phyloP scores from a whole-genome alignment of 169 alveolate genomes.

The Eimeria acervulina region DNA sequence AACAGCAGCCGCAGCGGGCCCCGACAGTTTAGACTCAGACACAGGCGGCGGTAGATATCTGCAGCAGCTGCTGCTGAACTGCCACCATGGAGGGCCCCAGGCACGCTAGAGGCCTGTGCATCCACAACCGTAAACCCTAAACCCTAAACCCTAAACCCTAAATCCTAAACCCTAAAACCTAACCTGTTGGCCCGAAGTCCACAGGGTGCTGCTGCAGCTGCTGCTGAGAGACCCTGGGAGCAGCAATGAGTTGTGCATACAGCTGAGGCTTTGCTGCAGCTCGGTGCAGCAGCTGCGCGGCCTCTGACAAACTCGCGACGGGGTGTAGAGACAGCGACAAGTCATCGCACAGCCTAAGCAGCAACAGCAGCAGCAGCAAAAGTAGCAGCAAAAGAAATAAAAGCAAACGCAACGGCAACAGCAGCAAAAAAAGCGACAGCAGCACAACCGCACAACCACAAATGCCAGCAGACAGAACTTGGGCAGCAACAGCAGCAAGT shows the following conservation, averaged over 20 bases:
- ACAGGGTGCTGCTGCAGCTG: slow-evolving; percentile 29
- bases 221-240: slow-evolving; percentile 24
- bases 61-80: slow-evolving; percentile 22
- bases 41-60: slow-evolving; percentile 11
- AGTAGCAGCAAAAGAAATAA: no score
- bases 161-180: neutral
- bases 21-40: neutral
- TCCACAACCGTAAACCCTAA: neutral
- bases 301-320: slow-evolving; percentile 3
- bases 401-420: no score
- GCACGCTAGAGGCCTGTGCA: no score
- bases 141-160: neutral
- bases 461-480: neutral
- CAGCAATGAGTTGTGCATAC: slow-evolving; percentile 25
- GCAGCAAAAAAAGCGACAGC: no score
- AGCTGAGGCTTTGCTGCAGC: slow-evolving; percentile 43
- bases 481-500: no score
- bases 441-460: no score
- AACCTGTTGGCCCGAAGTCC: slow-evolving; percentile 28
- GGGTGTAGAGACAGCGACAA: slow-evolving; percentile 33
- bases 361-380: no score
- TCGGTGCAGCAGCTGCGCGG: slow-evolving; percentile 35
- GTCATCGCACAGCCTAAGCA: slow-evolving; percentile 6
- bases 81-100: no score
- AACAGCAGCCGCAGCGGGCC: slow-evolving; percentile 28